Evolutionary conservation across 2,329 filamentous ascomycete genomes (phyloP).

Genomic region (Thyridium curvatum): DNA sequence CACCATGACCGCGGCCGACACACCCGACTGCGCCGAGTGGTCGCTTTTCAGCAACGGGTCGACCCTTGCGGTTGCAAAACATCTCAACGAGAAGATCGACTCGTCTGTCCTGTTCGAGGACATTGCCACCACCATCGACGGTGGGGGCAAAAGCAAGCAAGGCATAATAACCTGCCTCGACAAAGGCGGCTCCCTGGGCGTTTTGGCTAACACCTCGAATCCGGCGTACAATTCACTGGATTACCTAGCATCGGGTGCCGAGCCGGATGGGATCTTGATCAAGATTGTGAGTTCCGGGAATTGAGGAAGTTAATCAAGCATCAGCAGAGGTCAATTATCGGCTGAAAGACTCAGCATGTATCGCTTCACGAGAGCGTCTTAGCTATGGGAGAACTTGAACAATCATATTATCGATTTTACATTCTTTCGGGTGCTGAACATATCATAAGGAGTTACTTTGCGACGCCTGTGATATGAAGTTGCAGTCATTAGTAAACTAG

Average conservation of each 20-base stretch:
- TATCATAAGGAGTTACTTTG: too few relatives aligned
- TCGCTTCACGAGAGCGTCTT: too few relatives aligned
- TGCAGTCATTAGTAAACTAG: too few relatives aligned
- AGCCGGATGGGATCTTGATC: too few relatives aligned
- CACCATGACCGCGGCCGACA: slow-evolving; percentile 10
- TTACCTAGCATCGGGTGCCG: slow-evolving; percentile 5
- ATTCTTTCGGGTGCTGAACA: too few relatives aligned
- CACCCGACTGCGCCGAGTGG: slow-evolving; percentile 16
- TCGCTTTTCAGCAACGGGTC: slow-evolving; percentile 7
- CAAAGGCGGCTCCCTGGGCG: slow-evolving; percentile 12
- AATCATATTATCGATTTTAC: too few relatives aligned
- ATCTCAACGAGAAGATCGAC: slow-evolving; percentile 10
- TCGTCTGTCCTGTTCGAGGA: slow-evolving; percentile 9
- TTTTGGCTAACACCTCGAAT: slow-evolving; percentile 7
- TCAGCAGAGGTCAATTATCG: too few relatives aligned
- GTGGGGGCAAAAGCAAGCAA: slow-evolving; percentile 3
- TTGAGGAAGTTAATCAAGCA: too few relatives aligned
- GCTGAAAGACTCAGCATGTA: too few relatives aligned
- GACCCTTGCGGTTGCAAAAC: slow-evolving; percentile 16
- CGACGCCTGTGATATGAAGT: too few relatives aligned
- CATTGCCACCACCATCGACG: slow-evolving; percentile 10
- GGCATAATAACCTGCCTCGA: slow-evolving; percentile 6
- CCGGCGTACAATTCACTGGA: slow-evolving; percentile 8
- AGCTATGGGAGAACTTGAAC: too few relatives aligned
- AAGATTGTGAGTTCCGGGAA: too few relatives aligned